Percentiles rank a stretch among this genome's conserved stretches.
These are phyloP conservation scores for Claviceps humidiphila DNA, from an alignment of 2,329 filamentous ascomycete species.

Conservation along the genomic window DNA sequence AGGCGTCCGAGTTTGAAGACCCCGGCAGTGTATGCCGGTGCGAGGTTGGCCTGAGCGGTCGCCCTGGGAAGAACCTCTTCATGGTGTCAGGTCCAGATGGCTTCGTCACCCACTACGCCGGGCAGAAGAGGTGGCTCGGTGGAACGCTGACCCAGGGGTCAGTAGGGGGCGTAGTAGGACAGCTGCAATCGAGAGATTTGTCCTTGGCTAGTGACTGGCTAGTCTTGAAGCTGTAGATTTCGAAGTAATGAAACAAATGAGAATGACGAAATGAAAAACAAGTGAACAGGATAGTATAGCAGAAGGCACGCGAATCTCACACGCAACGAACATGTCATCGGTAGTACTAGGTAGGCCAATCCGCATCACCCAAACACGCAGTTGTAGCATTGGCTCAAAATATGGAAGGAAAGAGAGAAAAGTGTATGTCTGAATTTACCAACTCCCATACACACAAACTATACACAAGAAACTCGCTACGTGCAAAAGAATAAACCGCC, in stretches of 20 bases:
- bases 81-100: conserved; percentile 84
- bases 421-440: neutral
- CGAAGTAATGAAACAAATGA: neutral
- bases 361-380: neutral
- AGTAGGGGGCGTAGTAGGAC: conserved; percentile 53
- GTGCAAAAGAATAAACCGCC: neutral
- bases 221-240: conserved; percentile 35
- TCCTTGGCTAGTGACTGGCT: conserved; percentile 31
- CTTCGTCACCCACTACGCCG: conserved; percentile 70
- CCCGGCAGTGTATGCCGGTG: conserved; percentile 15
- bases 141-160: conserved; percentile 65
- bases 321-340: neutral
- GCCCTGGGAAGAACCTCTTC: conserved; percentile 48
- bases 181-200: conserved; percentile 37
- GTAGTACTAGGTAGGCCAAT: neutral
- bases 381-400: neutral
- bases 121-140: conserved; percentile 60
- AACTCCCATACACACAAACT: neutral
- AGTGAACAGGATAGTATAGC: neutral
- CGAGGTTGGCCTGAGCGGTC: conserved; percentile 7
- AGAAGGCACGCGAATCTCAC: neutral
- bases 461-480: neutral
- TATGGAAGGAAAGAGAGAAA: neutral
- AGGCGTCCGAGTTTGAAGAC: conserved; percentile 19
- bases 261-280: neutral